Conservation (phyloP, 2,329 filamentous ascomycete species). For the Hypocrella siamensis region DNA sequence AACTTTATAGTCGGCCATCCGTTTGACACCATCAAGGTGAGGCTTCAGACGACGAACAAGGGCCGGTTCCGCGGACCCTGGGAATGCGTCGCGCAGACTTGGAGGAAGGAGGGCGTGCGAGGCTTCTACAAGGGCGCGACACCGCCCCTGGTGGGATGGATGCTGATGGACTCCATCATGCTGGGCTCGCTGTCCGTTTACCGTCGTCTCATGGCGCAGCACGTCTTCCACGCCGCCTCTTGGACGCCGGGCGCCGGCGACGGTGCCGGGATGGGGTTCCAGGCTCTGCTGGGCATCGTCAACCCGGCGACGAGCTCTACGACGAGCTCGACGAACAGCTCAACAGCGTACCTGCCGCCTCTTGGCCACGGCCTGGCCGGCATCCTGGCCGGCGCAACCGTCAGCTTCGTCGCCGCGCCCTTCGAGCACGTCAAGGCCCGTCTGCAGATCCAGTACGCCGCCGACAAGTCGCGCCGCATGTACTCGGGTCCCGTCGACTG, state of each 20-base stretch:
- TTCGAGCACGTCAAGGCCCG: conserved; percentile 93
- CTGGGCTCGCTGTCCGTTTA: conserved; percentile 84
- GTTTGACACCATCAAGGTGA: conserved; percentile 95
- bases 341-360: conserved; percentile 56
- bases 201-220: conserved; percentile 65
- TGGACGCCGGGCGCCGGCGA: conserved; percentile 12
- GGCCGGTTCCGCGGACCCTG: conserved; percentile 72
- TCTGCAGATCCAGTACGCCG: conserved; percentile 85
- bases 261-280: conserved; percentile 6
- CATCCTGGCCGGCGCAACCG: conserved; percentile 72
- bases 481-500: conserved; percentile 86
- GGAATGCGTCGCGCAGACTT: conserved; percentile 70
- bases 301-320: conserved; percentile 7
- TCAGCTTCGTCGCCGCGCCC: conserved; percentile 82
- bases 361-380: conserved; percentile 81
- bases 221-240: conserved; percentile 48
- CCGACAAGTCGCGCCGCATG: conserved; percentile 57
- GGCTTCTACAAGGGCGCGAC: conserved; percentile 92
- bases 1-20: conserved; percentile 48
- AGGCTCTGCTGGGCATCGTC: conserved; percentile 1
- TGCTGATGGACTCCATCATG: conserved; percentile 93
- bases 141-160: conserved; percentile 89
- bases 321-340: too few species aligned
- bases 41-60: conserved; percentile 70
- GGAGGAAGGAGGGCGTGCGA: conserved; percentile 68